Evolutionary conservation across 176 grass and related monocot genomes (phyloP).

Genomic region (maize (Zea mays)): Zm-B73-REFERENCE-NAM-5.0 NC_050101.1:34869001-34869500

Average conservation of each 20-base stretch:
- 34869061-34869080: conserved; percentile 97
- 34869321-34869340: conserved; percentile 90
- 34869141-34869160: conserved; percentile 85
- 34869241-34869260: conserved; percentile 56
- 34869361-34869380: conserved; percentile 1
- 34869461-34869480: conserved; percentile 87
- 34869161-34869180: conserved; percentile 85
- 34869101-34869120: conserved; percentile 73
- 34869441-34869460: conserved; percentile 75
- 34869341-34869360: conserved; percentile 53
- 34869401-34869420: conserved; percentile 64
- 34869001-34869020: conserved; percentile 54
- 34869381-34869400: conserved; percentile 73
- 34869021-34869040: conserved; percentile 35
- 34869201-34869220: conserved; percentile 58
- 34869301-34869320: conserved; percentile 63
- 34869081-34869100: conserved; percentile 65
- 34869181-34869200: conserved; percentile 76
- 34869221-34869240: conserved; percentile 81
- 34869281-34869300: conserved; percentile 46
- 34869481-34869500: conserved; percentile 97
- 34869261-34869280: conserved; percentile 71
- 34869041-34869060: conserved; percentile 64
- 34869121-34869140: conserved; percentile 65
- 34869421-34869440: conserved; percentile 96